phyloP scores from a whole-genome alignment of 2,329 filamentous ascomycete species.

The Xylariales sp. region DNA sequence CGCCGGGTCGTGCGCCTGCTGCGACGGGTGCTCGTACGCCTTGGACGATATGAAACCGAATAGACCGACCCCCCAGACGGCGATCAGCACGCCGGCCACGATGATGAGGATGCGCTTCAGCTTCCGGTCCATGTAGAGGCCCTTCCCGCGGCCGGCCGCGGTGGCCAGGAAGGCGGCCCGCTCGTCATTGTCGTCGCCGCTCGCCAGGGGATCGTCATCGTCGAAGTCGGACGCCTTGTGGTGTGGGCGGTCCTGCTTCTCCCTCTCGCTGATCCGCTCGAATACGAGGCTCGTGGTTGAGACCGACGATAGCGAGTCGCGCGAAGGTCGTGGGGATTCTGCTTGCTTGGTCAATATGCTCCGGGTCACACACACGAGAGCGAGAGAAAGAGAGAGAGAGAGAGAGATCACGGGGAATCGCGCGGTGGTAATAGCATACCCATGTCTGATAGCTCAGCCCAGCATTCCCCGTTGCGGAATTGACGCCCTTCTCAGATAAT shows the following conservation, averaged over 20 bases:
- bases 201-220: constrained; percentile 42
- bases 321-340: constrained; percentile 36
- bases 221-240: constrained; percentile 31
- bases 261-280: constrained; percentile 64
- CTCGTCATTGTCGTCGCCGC: constrained; percentile 31
- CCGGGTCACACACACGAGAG: no score
- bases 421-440: no score
- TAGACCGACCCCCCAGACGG: constrained; percentile 66
- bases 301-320: constrained; percentile 66
- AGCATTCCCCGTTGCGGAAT: no score
- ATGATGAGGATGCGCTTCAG: constrained; percentile 61
- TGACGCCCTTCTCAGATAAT: no score
- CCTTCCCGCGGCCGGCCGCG: constrained; percentile 29
- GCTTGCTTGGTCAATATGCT: background rate
- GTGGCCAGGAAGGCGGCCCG: constrained; percentile 49
- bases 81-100: constrained; percentile 53
- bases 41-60: constrained; percentile 62
- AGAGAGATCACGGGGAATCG: no score
- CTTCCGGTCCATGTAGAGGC: constrained; percentile 60
- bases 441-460: no score
- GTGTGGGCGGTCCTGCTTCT: constrained; percentile 28
- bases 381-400: no score
- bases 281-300: constrained; percentile 82
- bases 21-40: constrained; percentile 60
- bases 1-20: constrained; percentile 62